Evolutionary conservation across 2,329 filamentous ascomycete genomes (phyloP).

Genomic region (Fusarium pseudocircinatum): DNA sequence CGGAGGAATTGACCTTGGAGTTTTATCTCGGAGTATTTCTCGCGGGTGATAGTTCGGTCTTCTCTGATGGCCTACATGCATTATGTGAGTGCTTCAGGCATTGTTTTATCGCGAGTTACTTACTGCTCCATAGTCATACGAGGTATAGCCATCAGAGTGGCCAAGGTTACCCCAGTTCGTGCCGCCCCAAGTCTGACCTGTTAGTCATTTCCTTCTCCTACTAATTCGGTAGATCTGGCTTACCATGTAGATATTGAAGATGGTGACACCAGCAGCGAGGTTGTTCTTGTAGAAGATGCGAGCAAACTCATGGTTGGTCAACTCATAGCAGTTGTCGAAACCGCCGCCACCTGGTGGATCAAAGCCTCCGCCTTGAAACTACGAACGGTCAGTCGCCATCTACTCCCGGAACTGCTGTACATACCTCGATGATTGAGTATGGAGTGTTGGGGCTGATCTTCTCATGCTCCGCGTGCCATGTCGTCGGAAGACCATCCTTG

Average conservation of each 20-base stretch:
- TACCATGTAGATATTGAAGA: constrained; percentile 80
- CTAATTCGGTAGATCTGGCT: accelerated
- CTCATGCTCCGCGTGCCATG: constrained; percentile 65
- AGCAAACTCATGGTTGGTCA: constrained; percentile 79
- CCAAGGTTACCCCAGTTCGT: constrained; percentile 88
- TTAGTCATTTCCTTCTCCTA: constrained; percentile 9
- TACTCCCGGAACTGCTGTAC: too few species aligned
- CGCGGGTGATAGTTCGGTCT: constrained; percentile 71
- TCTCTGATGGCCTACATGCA: constrained; percentile 70
- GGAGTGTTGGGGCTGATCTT: constrained; percentile 72
- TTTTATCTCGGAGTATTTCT: constrained; percentile 85
- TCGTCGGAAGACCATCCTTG: constrained; percentile 45
- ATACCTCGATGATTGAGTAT: constrained; percentile 62
- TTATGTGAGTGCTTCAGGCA: too few species aligned
- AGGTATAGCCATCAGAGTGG: constrained; percentile 71
- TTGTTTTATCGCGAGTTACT: accelerated
- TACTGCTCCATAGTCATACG: constrained; percentile 62
- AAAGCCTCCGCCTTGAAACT: constrained; percentile 77
- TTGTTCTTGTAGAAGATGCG: constrained; percentile 84
- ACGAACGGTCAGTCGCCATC: neutral
- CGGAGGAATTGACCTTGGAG: constrained; percentile 79
- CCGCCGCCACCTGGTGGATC: constrained; percentile 80
- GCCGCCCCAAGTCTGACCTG: constrained; percentile 70
- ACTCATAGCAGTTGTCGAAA: constrained; percentile 71
- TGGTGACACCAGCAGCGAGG: constrained; percentile 70